These are phyloP conservation scores for Azolla pinnata DNA, from an alignment of 75 land plant genomes.

Conservation along the genomic window DNA sequence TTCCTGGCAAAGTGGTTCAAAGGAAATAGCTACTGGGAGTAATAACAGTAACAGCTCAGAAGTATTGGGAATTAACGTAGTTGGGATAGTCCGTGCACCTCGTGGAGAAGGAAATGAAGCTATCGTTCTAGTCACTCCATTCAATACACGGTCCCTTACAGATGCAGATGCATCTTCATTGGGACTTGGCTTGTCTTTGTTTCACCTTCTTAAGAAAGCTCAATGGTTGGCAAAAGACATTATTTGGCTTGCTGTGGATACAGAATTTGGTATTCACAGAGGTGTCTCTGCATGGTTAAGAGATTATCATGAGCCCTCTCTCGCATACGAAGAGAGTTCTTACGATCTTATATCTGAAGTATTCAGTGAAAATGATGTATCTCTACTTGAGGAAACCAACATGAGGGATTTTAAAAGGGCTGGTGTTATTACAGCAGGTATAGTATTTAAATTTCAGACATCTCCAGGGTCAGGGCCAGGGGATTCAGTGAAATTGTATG, in stretches of 20 bases:
- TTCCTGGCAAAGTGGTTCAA: constrained; percentile 4
- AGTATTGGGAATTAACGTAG: constrained; percentile 45
- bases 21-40: background rate
- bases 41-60: constrained; percentile 21
- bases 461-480: constrained; percentile 8
- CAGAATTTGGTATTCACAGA: constrained; percentile 54
- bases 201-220: constrained; percentile 45
- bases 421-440: constrained; percentile 87
- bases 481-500: constrained; percentile 51
- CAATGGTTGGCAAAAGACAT: constrained; percentile 92
- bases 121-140: constrained; percentile 88
- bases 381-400: constrained; percentile 1
- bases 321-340: constrained; percentile 11
- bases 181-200: constrained; percentile 61
- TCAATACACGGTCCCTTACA: constrained; percentile 30
- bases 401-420: constrained; percentile 56
- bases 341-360: background rate
- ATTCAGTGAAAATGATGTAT: background rate
- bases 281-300: constrained; percentile 77
- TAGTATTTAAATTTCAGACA: constrained; percentile 50
- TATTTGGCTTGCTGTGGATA: constrained; percentile 80
- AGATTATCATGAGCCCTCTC: constrained; percentile 57
- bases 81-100: constrained; percentile 86
- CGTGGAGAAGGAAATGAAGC: constrained; percentile 90
- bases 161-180: constrained; percentile 48